A percentile compares a stretch with the other conserved stretches of the same genome.
phyloP scores from a whole-genome alignment of 257 asterid genomes.

The Linaria vulgaris region DNA sequence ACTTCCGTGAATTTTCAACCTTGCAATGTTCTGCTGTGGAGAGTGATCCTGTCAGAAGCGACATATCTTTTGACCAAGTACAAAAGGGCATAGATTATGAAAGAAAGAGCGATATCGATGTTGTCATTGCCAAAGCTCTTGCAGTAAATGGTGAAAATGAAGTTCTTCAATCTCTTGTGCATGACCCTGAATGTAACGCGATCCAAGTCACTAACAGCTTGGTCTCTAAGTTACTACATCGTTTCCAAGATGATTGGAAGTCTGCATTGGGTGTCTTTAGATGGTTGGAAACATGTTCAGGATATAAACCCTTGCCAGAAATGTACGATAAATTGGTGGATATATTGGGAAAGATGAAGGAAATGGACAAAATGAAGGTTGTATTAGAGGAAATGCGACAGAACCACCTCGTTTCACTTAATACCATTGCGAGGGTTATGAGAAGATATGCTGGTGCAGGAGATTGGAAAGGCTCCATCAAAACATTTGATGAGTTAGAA shows the following conservation, averaged over 20 bases:
- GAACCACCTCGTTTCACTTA: conserved; percentile 42
- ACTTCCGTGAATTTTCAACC: conserved; percentile 29
- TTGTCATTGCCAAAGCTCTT: conserved; percentile 41
- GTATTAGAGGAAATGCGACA: conserved; percentile 52
- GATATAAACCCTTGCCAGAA: conserved; percentile 49
- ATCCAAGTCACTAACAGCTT: conserved; percentile 44
- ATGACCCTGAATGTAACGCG: conserved; percentile 41
- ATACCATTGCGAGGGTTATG: conserved; percentile 67
- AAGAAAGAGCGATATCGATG: conserved; percentile 41
- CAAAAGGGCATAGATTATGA: conserved; percentile 27
- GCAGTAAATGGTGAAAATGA: conserved; percentile 46
- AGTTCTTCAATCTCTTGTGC: conserved; percentile 47
- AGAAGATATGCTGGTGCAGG: conserved; percentile 82
- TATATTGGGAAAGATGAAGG: conserved; percentile 73
- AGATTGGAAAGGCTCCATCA: conserved; percentile 71
- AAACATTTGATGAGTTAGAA: conserved; percentile 57
- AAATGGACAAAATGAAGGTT: conserved; percentile 65
- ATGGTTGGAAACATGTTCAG: conserved; percentile 61
- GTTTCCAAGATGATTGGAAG: conserved; percentile 89
- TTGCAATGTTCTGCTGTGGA: conserved; percentile 21
- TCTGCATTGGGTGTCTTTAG: conserved; percentile 73
- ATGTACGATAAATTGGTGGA: conserved; percentile 73
- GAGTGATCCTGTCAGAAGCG: conserved; percentile 16
- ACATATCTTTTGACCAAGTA: conserved; percentile 26
- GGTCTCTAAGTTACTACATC: conserved; percentile 51